Evolutionary conservation across 163 green algal genomes (phyloP).

Genomic region (Coccomyxa subellipsoidea): DNA sequence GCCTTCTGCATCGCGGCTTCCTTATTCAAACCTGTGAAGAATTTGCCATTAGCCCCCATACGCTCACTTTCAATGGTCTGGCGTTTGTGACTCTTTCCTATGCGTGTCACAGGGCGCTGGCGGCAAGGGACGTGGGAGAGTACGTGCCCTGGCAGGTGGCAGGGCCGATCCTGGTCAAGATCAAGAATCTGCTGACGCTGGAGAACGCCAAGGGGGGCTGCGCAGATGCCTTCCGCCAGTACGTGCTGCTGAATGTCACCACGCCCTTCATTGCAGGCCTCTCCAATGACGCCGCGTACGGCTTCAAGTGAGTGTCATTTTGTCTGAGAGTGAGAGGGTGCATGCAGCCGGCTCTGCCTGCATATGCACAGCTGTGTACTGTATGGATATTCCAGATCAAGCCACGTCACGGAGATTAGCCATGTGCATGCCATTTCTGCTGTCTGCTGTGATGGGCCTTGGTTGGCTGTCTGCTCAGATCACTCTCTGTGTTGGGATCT

Average conservation of each 20-base stretch:
- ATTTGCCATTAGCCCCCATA: too few relatives aligned
- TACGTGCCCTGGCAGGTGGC: conserved; percentile 16
- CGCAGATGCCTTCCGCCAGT: not conserved
- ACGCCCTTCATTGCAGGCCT: conserved; percentile 4
- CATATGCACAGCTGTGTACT: not conserved
- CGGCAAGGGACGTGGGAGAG: not conserved
- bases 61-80: not conserved
- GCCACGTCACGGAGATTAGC: too few relatives aligned
- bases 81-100: too few relatives aligned
- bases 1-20: too few relatives aligned
- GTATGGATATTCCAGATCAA: too few relatives aligned
- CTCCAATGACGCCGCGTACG: not conserved
- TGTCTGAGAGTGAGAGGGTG: not conserved
- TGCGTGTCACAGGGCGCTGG: conserved; percentile 15
- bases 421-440: too few relatives aligned
- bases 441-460: too few relatives aligned
- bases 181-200: not conserved
- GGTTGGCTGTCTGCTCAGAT: too few relatives aligned
- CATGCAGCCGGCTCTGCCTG: not conserved
- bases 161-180: not conserved
- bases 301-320: not conserved
- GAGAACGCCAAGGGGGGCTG: not conserved
- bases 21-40: too few relatives aligned
- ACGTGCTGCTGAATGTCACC: not conserved
- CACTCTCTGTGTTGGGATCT: too few relatives aligned